Evolutionary conservation across 2,329 filamentous ascomycete species (phyloP).

Genomic region (Talaromyces sp.): DNA sequence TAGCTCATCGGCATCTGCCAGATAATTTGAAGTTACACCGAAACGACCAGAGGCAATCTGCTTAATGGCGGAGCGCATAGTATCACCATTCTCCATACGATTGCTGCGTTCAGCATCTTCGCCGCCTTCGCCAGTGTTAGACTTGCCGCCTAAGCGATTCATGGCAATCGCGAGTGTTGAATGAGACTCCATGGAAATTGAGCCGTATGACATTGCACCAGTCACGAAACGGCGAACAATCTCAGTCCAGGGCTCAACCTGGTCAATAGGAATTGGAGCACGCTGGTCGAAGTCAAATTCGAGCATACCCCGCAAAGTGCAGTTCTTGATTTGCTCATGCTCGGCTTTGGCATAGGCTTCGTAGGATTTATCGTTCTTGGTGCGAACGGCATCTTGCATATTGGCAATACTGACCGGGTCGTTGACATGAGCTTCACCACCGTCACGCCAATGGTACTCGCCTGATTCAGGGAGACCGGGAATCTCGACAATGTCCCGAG

Average conservation of each 20-base stretch:
- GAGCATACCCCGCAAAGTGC: slow-evolving; percentile 88
- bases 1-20: slow-evolving; percentile 91
- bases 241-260: slow-evolving; percentile 97
- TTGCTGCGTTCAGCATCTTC: slow-evolving; percentile 91
- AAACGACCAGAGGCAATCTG: slow-evolving; percentile 96
- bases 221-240: slow-evolving; percentile 96
- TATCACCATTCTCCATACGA: slow-evolving; percentile 86
- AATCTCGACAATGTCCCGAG: slow-evolving; percentile 73
- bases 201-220: slow-evolving; percentile 97
- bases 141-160: slow-evolving; percentile 95
- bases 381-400: slow-evolving; percentile 92
- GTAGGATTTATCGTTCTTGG: slow-evolving; percentile 98
- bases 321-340: slow-evolving; percentile 96
- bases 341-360: slow-evolving; percentile 92
- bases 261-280: slow-evolving; percentile 85
- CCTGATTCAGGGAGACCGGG: slow-evolving; percentile 87
- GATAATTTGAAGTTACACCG: slow-evolving; percentile 91
- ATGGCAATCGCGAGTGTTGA: slow-evolving; percentile 94
- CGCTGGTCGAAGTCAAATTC: slow-evolving; percentile 95
- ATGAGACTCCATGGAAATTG: slow-evolving; percentile 98
- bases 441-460: slow-evolving; percentile 98
- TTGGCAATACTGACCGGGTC: slow-evolving; percentile 94
- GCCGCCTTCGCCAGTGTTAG: slow-evolving; percentile 96
- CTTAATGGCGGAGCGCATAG: slow-evolving; percentile 96
- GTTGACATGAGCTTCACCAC: slow-evolving; percentile 92